Conservation (phyloP, 2,329 filamentous ascomycete species). For the Trichoderma sp. region DNA sequence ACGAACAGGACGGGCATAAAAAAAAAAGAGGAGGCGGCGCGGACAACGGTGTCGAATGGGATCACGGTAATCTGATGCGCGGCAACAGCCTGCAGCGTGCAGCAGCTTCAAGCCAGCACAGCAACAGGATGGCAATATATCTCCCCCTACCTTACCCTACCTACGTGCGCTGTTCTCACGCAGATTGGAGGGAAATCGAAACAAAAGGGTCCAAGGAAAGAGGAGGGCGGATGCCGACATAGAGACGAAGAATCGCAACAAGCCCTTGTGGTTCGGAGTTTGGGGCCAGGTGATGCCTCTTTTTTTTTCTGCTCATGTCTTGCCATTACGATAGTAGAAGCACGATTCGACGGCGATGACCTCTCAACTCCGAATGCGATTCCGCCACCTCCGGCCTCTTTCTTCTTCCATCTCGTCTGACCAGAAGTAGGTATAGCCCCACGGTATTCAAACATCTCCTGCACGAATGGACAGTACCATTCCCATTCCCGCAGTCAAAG, state of each 20-base stretch:
- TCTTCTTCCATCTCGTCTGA: background rate
- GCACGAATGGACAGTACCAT: no score
- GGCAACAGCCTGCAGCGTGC: conserved; percentile 1
- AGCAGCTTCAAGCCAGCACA: conserved; percentile 13
- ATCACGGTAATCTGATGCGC: conserved; percentile 3
- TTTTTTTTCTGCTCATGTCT: background rate
- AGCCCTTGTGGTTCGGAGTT: background rate
- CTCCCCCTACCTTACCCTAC: no score
- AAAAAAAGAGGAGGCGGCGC: conserved; percentile 5
- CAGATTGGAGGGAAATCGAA: background rate
- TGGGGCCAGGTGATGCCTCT: conserved; percentile 17
- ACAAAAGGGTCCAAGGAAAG: background rate
- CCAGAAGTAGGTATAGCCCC: background rate
- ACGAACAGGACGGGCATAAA: background rate
- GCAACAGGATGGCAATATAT: background rate
- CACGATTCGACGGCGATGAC: no score
- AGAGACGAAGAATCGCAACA: background rate
- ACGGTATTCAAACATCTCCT: no score
- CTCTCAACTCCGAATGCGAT: background rate
- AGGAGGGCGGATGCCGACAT: background rate
- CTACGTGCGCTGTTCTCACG: no score
- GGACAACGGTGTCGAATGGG: background rate
- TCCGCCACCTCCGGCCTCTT: background rate
- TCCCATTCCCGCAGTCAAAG: no score
- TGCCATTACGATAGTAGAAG: background rate